phyloP scores from a whole-genome alignment of 164 flowering plant genomes.

The Vitis labrusca region DNA sequence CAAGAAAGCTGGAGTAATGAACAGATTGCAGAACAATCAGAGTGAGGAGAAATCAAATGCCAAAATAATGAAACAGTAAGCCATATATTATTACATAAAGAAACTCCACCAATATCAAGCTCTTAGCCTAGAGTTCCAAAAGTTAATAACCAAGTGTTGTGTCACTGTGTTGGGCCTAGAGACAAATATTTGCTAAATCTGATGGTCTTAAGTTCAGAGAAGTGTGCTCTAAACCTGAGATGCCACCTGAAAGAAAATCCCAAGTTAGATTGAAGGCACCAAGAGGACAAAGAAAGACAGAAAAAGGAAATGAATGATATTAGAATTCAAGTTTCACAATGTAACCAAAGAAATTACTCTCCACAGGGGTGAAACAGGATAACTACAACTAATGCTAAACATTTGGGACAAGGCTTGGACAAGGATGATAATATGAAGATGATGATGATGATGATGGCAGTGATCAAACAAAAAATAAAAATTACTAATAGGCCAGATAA shows the following conservation, averaged over 20 bases:
- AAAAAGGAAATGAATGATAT: neutral
- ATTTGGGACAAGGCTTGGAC: neutral
- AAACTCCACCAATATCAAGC: neutral
- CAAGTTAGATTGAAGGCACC: neutral
- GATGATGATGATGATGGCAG: neutral
- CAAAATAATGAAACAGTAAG: neutral
- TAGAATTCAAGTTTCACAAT: constrained; percentile 1
- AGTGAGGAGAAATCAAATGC: neutral
- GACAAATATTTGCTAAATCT: neutral
- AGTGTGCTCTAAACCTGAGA: too few relatives aligned
- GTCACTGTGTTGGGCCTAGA: neutral
- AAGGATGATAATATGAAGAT: neutral
- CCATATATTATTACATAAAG: neutral
- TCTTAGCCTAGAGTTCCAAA: neutral
- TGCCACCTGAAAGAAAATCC: too few relatives aligned
- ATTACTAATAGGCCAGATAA: too few relatives aligned
- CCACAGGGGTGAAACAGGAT: neutral
- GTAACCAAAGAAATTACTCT: neutral
- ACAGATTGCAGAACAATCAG: neutral
- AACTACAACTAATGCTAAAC: too few relatives aligned
- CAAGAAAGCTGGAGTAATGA: constrained; percentile 70
- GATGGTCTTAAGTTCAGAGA: neutral
- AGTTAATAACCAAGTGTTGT: neutral
- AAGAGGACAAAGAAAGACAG: neutral
- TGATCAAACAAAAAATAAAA: too few relatives aligned